phyloP scores from a whole-genome alignment of 1,139 yeast genomes.

The Pichia sp. region DNA sequence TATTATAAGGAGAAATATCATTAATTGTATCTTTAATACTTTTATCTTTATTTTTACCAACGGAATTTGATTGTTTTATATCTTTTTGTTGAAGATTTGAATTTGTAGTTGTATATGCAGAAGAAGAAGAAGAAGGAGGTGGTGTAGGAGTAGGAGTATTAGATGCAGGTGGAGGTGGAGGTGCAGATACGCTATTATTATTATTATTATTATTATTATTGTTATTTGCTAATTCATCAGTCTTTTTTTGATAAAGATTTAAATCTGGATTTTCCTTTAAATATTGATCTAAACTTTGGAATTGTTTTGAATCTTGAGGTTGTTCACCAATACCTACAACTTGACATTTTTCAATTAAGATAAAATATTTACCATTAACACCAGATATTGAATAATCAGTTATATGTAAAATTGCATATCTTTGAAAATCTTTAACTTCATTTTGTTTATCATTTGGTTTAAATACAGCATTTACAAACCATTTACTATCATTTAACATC shows the following conservation, averaged over 20 bases:
- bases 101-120: too few species aligned
- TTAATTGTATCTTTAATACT: too few species aligned
- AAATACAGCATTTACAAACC: conserved; percentile 57
- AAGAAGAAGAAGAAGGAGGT: too few species aligned
- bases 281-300: conserved; percentile 23
- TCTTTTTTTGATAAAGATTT: conserved; percentile 1
- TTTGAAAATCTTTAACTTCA: conserved; percentile 22
- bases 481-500: conserved; percentile 60
- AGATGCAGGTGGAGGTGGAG: neutral
- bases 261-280: conserved; percentile 21
- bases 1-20: conserved; percentile 85
- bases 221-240: neutral
- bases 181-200: too few species aligned
- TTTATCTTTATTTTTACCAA: too few species aligned
- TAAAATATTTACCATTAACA: conserved; percentile 24
- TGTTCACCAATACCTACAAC: conserved; percentile 21
- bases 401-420: conserved; percentile 18
- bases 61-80: too few species aligned
- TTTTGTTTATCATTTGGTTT: conserved; percentile 41
- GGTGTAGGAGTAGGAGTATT: neutral
- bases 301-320: conserved; percentile 6
- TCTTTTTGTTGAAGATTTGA: neutral
- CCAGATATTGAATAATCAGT: conserved; percentile 20
- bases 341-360: conserved; percentile 24
- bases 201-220: neutral